A percentile compares a stretch with the other conserved stretches of the same genome.
Conservation (phyloP, 2,329 filamentous ascomycete species). For the Aquanectria penicillioides region DNA sequence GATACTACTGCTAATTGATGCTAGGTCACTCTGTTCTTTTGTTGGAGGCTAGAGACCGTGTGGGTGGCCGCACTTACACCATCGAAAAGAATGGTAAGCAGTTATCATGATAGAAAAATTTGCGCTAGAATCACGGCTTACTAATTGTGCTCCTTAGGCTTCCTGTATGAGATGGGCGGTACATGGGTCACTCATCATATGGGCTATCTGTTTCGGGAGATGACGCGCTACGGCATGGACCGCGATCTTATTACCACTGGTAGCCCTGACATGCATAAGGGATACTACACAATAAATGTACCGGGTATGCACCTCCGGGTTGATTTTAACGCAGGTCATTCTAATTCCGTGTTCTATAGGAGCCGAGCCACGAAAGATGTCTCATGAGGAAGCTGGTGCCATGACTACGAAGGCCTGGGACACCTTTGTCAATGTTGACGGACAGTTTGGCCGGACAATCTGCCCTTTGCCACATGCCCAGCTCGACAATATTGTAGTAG, state of each 20-base stretch:
- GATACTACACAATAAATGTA: constrained; percentile 28
- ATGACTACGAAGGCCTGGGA: constrained; percentile 37
- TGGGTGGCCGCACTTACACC: constrained; percentile 40
- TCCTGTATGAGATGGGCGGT: constrained; percentile 54
- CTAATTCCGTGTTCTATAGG: too few species aligned
- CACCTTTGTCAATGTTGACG: constrained; percentile 42
- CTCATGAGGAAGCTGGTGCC: constrained; percentile 39
- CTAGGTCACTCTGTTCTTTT: constrained; percentile 40
- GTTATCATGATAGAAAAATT: too few species aligned
- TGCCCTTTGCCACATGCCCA: constrained; percentile 40
- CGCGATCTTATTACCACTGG: constrained; percentile 24
- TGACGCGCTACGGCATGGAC: constrained; percentile 53
- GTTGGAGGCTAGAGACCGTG: constrained; percentile 51
- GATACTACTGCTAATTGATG: too few species aligned
- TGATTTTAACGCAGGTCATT: too few species aligned
- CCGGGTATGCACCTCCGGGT: too few species aligned
- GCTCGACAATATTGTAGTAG: constrained; percentile 16
- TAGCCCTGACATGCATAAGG: constrained; percentile 22
- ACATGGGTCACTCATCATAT: constrained; percentile 53
- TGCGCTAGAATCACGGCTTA: too few species aligned
- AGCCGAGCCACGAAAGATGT: constrained; percentile 29
- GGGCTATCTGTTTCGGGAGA: constrained; percentile 53
- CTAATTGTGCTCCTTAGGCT: constrained; percentile 34
- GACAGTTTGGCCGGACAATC: constrained; percentile 34
- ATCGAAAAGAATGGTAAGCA: constrained; percentile 49